These are phyloP conservation scores for Extremus antarcticus DNA, from an alignment of 495 filamentous ascomycete genomes.

Conservation along the genomic window DNA sequence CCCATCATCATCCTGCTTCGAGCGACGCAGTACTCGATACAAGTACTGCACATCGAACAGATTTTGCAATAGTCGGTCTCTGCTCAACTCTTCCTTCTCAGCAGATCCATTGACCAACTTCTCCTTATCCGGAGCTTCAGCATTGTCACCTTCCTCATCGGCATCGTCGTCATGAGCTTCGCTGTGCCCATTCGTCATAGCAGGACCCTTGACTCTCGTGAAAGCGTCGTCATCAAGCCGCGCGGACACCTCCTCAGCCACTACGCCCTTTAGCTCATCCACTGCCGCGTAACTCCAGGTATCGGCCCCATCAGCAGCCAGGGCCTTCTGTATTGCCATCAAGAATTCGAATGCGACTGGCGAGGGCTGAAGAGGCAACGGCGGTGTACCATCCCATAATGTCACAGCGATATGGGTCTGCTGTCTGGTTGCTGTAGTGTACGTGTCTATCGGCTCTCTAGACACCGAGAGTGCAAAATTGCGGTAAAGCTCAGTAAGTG, in stretches of 20 bases:
- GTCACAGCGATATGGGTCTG: conserved; percentile 16
- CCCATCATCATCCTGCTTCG: background rate
- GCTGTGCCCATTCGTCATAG: background rate
- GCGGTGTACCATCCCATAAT: conserved; percentile 70
- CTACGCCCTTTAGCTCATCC: conserved; percentile 43
- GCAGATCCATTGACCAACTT: background rate
- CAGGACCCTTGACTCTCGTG: background rate
- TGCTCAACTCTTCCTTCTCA: background rate
- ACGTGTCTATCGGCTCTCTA: conserved; percentile 1
- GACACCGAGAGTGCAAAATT: conserved; percentile 20
- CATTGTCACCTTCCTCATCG: conserved; percentile 14
- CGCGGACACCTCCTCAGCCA: background rate
- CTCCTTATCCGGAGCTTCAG: conserved; percentile 8
- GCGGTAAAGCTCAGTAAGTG: conserved; percentile 2
- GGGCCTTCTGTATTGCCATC: conserved; percentile 48
- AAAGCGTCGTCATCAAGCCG: conserved; percentile 27
- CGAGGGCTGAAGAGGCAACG: conserved; percentile 72
- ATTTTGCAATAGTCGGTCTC: conserved; percentile 47
- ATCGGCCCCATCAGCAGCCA: conserved; percentile 63
- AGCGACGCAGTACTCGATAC: conserved; percentile 17
- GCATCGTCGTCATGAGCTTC: conserved; percentile 6
- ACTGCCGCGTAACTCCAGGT: conserved; percentile 73
- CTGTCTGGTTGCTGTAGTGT: background rate
- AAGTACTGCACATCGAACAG: conserved; percentile 71
- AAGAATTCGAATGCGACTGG: conserved; percentile 65